A percentile compares a stretch with the other conserved stretches of the same genome.
These are phyloP conservation scores for Phytophthora niederhauseri DNA, from an alignment of 352 stramenopile species.

Conservation along the genomic window DNA sequence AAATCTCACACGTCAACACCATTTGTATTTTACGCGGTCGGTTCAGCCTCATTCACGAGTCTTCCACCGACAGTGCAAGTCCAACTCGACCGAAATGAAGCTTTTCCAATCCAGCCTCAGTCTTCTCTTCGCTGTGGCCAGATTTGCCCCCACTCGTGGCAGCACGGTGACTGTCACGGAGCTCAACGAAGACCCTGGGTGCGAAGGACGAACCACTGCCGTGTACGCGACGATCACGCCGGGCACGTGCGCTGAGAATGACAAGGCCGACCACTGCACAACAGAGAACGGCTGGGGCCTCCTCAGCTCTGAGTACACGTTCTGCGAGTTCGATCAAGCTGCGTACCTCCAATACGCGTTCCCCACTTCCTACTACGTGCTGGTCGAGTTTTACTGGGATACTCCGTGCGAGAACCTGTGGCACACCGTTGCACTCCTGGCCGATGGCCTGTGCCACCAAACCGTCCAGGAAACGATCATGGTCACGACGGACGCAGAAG, in stretches of 20 bases:
- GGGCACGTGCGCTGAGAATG: background rate
- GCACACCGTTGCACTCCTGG: background rate
- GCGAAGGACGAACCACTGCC: background rate
- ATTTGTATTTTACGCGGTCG: background rate
- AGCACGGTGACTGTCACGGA: background rate
- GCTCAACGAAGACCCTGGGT: background rate
- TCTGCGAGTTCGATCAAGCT: background rate
- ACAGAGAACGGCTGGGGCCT: background rate
- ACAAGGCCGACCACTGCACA: background rate
- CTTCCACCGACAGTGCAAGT: background rate
- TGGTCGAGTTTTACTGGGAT: background rate
- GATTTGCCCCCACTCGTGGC: background rate
- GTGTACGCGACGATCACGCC: background rate
- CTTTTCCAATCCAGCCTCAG: background rate
- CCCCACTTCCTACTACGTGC: background rate
- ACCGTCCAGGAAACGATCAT: background rate
- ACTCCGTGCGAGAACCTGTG: background rate
- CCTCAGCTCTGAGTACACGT: background rate
- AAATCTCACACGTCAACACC: background rate
- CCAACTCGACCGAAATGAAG: background rate
- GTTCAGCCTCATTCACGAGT: background rate
- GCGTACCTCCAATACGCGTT: background rate
- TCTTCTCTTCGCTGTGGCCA: background rate
- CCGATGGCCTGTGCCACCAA: background rate
- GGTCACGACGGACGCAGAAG: background rate